Base-by-base conservation (phyloP, 2,329 filamentous ascomycete species). In the Microascus cirrosus region DNA sequence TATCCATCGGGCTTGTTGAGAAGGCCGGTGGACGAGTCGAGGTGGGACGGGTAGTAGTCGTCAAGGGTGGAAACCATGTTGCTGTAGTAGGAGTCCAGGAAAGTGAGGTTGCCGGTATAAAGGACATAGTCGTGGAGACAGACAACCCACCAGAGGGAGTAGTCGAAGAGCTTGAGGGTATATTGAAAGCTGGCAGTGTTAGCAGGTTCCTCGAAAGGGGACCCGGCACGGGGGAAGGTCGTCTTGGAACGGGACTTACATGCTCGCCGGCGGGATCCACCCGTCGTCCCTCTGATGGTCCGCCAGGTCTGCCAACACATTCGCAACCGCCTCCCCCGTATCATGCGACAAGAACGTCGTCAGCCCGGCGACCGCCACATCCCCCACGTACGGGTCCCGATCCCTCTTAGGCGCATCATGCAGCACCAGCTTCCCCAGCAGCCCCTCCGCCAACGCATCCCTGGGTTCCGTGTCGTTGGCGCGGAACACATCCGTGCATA, bases 261-360 rank as follows among this genome's bases (percentile, higher is more conserved):
- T 81, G 65, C 75, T 78, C 8, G 78, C 74, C 0, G 78, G 78
- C 6, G 78, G 78, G 53, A 81, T 78, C 77, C 77, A 81, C 3
- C 77, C 78, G 61, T 80, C 77, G 2, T 58, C 65, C 22, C 76
- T 66, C 63, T 81, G 78, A 61, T 80, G 77, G 48, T 69, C 65
- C 0, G 72, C 76, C 36, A 81, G 63, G 62, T 81, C 77, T 10
- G 73, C 76, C 34, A 81, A 65, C 5, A 80, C 74, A 60, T 80
- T 78, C 2, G 69, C 62, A 8, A 72, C 68, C 0, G 76, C 71
- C 13, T 71, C 66, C 1, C 70, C 61, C 36, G 70, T 65, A 61
- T 75, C 62, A 57, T 79, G 78, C 5, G 71, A 76, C 13, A 81
- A 62, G 59, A 78, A 81, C 1, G 70, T 69, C 7, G 78, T 80